Evolutionary conservation across 305 asterid genomes (phyloP), one percentile per base, ranked within the genome.

Genomic region (Solanum hybrid): DNA sequence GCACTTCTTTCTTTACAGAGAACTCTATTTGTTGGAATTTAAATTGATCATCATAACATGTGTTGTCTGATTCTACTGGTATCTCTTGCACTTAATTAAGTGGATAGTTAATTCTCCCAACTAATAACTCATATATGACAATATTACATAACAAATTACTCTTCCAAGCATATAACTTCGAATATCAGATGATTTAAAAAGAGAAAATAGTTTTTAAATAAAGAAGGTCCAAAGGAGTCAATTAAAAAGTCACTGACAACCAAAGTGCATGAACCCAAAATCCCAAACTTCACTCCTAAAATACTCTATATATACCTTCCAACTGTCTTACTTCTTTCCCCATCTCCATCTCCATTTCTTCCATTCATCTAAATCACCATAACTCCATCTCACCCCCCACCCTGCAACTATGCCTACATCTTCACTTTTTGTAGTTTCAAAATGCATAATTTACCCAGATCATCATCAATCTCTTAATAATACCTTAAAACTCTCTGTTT

Each of bases 401-500:
- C 5, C 26, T 22, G 11, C 31, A 87, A 92, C 51, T 40, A 97
- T 97, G 99, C 99, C 98, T 89, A 93, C 98, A 36, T 94, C 99
- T 81, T 95, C 98, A 7, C 91, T 95, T 28, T 92, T 90, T 13
- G 71, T 95, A n/a, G 89, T 95, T 92, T 97, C 98, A 33, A 97
- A 91, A 94, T 93, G 91, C 95, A 94, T 90, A 0, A 91, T 97
- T 51, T 93, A 91, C 86, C 97, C 98, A 20, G 94, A 95, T 3
- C 90, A 91, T 86, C 91, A 91, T 79, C 92, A 96, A 89, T 29
- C 93, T 87, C 20, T 39, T 79, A 39, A 92, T 11, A 89, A 83
- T 12, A 90, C 98, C 89, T 92, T 97, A 7, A 94, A 93, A 61
- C 99, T 97, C 94, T 97, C 99, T 61, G 98, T 97, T 1, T 97